These are phyloP conservation scores for Triticum turgidum DNA, from an alignment of 176 grass and related monocot genomes.

Conservation along the genomic window DNA sequence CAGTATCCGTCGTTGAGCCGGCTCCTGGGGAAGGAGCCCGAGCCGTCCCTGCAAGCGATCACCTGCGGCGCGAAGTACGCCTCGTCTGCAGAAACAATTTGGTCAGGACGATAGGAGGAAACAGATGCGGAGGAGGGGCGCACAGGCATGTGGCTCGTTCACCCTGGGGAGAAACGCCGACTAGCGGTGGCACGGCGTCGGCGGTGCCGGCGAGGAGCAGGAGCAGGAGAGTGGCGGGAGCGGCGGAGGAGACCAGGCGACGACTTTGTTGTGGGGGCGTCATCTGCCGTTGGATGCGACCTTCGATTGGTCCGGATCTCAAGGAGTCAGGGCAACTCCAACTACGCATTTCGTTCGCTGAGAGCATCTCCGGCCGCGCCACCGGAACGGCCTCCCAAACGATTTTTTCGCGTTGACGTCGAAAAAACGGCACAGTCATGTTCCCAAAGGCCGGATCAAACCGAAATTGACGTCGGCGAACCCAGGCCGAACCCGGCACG, in stretches of 20 bases:
- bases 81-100: constrained; percentile 53
- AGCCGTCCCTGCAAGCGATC: constrained; percentile 84
- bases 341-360: no score
- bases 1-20: constrained; percentile 82
- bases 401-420: no score
- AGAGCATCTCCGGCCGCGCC: no score
- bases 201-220: constrained; percentile 34
- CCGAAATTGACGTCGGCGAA: no score
- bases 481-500: no score
- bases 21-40: constrained; percentile 62
- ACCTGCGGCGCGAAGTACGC: constrained; percentile 64
- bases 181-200: constrained; percentile 37
- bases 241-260: constrained; percentile 32
- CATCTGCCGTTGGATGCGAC: constrained; percentile 33
- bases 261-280: constrained; percentile 28
- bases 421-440: no score
- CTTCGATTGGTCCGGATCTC: not conserved
- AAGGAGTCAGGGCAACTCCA: not conserved
- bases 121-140: not conserved
- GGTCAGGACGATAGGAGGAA: not conserved
- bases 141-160: not conserved
- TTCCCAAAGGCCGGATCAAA: no score
- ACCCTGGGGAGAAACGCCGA: constrained; percentile 62
- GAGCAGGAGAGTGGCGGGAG: constrained; percentile 46
- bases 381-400: no score